Base-by-base conservation (phyloP, 2,329 filamentous ascomycete genomes). In the Paraphoma chrysanthemicola region DNA sequence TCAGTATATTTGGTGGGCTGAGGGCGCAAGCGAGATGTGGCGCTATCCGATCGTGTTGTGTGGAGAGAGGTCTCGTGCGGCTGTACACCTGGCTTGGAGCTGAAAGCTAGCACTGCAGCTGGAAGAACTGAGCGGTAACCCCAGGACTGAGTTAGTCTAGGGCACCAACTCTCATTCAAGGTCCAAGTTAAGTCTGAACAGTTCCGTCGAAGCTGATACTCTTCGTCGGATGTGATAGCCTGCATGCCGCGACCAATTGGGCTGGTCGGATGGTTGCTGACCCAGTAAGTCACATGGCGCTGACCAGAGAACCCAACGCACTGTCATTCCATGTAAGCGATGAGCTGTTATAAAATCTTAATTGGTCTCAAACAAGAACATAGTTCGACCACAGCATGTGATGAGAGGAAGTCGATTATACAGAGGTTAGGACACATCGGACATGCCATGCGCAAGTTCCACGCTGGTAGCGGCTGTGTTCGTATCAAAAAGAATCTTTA, bases 251-350 rank as follows among this genome's bases (percentile, higher is more conserved):
- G 29, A 11, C 18, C 18, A 16, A 16, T 3, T 51, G 29, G 31
- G 38, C 30, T 51, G 38, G 44, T 11, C 48, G 48, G 39, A 38
- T 3, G 30, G 29, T 43, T 44, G 48, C 23, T 51, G 17, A 51
- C 48, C 48, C 48, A 29, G 44, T 23, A 29, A n/a, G n/a, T 16
- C 14, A 14, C n/a, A 18, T 51, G 10, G 11, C 9, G 48, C 16
- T 51, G 41, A 51, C n/a, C 39, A 17, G 14, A 31, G 18, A 23
- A 41, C 6, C 28, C 12, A 39, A 14, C 10, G 23, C 11, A 28
- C 33, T 23, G 23, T 5, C 23, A 23, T 3, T 23, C 3, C 23
- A 23, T 23, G 23, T 23, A 23, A 23, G 23, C 23, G 23, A 5
- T 23, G 23, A 23, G 3, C 23, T 23, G 23, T 23, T 23, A 23